Conservation (phyloP, 164 flowering plant species). For the Tinospora cordifolia region DNA sequence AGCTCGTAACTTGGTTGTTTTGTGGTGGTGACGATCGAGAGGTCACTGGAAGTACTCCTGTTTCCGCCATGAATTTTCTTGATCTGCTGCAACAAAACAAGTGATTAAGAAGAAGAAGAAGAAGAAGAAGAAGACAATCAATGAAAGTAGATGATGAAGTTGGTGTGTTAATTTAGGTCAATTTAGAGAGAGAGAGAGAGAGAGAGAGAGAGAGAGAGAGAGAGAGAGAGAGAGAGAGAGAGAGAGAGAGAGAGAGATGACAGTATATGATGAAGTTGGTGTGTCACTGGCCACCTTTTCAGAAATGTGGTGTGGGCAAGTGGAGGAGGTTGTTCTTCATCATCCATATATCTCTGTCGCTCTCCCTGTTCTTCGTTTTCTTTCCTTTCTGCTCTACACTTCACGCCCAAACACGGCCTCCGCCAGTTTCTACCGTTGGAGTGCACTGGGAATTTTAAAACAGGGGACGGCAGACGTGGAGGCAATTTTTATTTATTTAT, state of each 20-base stretch:
- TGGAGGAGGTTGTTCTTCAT: conserved; percentile 28
- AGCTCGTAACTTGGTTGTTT: conserved; percentile 1
- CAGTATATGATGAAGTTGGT: conserved; percentile 22
- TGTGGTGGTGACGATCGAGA: conserved; percentile 24
- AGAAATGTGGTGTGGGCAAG: conserved; percentile 19
- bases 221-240: conserved; percentile 7
- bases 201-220: conserved; percentile 11
- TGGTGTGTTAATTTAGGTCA: not conserved
- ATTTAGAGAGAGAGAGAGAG: not conserved
- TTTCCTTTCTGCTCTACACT: conserved; percentile 9
- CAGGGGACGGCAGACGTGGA: not conserved
- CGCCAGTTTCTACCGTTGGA: conserved; percentile 17
- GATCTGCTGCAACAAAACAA: not conserved
- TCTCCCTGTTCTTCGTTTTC: not conserved
- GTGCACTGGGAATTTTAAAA: not conserved
- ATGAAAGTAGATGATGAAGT: not conserved
- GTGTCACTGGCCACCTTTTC: conserved; percentile 48
- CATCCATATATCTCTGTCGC: conserved; percentile 22
- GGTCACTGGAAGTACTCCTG: conserved; percentile 20
- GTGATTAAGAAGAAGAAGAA: not conserved
- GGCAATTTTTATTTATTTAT: not conserved
- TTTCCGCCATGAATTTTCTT: conserved; percentile 2
- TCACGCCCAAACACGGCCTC: not conserved
- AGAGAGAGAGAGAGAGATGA: conserved; percentile 8
- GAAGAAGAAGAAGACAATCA: not conserved